Evolutionary conservation across 352 stramenopile genomes (phyloP).

Genomic region (Aphanomyces invadans): DNA sequence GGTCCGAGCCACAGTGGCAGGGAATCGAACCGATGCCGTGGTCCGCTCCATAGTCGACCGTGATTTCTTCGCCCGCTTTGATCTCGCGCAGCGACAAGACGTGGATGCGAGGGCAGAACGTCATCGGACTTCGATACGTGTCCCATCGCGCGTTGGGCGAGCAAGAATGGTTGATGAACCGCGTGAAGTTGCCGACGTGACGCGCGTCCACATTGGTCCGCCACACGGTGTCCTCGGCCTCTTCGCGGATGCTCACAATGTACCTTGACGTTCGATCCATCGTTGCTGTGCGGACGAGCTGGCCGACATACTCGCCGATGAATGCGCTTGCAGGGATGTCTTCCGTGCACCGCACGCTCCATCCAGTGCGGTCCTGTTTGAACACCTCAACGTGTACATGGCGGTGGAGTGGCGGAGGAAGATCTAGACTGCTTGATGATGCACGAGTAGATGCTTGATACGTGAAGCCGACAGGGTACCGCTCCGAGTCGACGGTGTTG

Average conservation of each 20-base stretch:
- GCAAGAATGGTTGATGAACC: conserved; percentile 72
- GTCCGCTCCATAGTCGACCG: conserved; percentile 47
- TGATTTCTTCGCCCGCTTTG: conserved; percentile 38
- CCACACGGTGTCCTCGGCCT: conserved; percentile 51
- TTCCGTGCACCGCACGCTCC: conserved; percentile 35
- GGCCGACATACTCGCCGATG: conserved; percentile 55
- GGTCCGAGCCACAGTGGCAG: not conserved
- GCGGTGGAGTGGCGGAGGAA: not conserved
- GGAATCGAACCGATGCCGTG: not conserved
- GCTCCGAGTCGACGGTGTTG: not conserved
- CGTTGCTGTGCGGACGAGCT: conserved; percentile 43
- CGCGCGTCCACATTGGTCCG: conserved; percentile 60
- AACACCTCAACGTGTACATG: conserved; percentile 29
- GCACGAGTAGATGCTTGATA: not conserved
- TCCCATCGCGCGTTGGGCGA: conserved; percentile 41
- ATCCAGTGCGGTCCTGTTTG: conserved; percentile 35
- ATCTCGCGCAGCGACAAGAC: conserved; percentile 39
- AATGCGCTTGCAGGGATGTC: conserved; percentile 33
- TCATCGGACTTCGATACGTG: conserved; percentile 40
- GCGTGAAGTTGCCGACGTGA: conserved; percentile 41
- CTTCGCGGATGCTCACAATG: conserved; percentile 51
- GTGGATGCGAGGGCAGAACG: conserved; percentile 50
- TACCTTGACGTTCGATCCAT: conserved; percentile 40
- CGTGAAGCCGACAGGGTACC: conserved; percentile 1
- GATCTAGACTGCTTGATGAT: not conserved